phyloP scores from a whole-genome alignment of 139 green algal species.

The Coccomyxa sp. region DNA sequence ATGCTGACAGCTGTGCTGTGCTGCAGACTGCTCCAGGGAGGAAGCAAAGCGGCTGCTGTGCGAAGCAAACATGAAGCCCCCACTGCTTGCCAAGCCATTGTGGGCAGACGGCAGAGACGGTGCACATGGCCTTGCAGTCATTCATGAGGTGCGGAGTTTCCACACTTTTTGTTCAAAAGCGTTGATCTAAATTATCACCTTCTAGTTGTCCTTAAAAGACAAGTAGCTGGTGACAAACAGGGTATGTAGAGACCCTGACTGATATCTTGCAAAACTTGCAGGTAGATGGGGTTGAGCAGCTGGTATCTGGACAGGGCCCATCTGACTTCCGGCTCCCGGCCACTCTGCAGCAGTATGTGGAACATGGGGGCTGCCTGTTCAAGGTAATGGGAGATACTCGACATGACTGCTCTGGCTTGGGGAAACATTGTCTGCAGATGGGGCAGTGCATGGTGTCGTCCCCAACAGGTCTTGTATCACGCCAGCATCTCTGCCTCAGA shows the following conservation, averaged over 20 bases:
- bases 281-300: constrained; percentile 30
- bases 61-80: constrained; percentile 38
- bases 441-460: too few relatives aligned
- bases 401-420: too few relatives aligned
- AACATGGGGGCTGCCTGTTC: constrained; percentile 78
- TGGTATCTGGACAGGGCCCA: constrained; percentile 35
- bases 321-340: constrained; percentile 48
- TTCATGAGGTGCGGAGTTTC: constrained; percentile 40
- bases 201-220: neutral
- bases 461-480: too few relatives aligned
- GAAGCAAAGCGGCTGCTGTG: constrained; percentile 23
- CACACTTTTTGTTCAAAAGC: neutral
- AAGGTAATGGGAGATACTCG: constrained; percentile 64
- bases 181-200: too few relatives aligned
- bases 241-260: neutral
- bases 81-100: constrained; percentile 78
- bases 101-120: constrained; percentile 77
- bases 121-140: constrained; percentile 67
- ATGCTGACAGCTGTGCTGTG: neutral
- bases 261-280: neutral
- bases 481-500: too few relatives aligned
- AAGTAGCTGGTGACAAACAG: neutral
- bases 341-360: constrained; percentile 78
- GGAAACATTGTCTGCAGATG: too few relatives aligned
- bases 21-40: constrained; percentile 16